Base-by-base conservation (phyloP, 345 rosid genomes). In the Pistacia vera region DNA sequence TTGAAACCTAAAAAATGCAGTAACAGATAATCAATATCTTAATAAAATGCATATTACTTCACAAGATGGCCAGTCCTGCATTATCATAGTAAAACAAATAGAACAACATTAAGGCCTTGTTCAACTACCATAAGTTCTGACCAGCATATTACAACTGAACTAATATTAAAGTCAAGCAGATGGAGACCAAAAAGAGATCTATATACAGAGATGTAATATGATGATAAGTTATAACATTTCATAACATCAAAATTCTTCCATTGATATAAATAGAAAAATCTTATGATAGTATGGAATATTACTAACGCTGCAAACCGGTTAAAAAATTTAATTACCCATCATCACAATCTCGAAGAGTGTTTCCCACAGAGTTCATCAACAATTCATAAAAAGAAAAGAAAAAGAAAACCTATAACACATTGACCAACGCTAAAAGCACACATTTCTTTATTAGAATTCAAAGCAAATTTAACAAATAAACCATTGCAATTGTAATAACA, bases 361-460 rank as follows among this genome's bases (percentile, higher is more conserved):
- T n/a, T 64, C 13, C 8, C 54, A 46, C 18, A 71, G 13, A 71
- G 16, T 33, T 59, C 17, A 22, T 59, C 11, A 71, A 66, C 57
- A 71, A 28, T 14, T 33, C 7, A 56, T 10, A 33, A 54, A n/a
- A 10, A 69, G 10, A 7, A 1, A 13, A 35, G 30, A 69, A 44
- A 54, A 8, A 41, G 9, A 41, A 8, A 69, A 52, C 9, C 54
- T 28, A 16, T 25, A 55, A 68, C 58, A 61, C 75, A 55, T 49
- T 63, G 12, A 28, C 28, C 17, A 52, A 74, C 54, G 22, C 62
- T 33, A 63, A 74, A 54, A 64, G 20, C 60, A 11, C 69, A 63
- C 20, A 63, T 20, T 54, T 59, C 13, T 60, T 51, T 54, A 74
- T 20, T 74, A 64, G 41, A 64, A 51, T n/a, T 35, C 22, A 64